Evolutionary conservation across 2,329 filamentous ascomycete genomes (phyloP).

Genomic region (Rachicladosporium sp.): DNA sequence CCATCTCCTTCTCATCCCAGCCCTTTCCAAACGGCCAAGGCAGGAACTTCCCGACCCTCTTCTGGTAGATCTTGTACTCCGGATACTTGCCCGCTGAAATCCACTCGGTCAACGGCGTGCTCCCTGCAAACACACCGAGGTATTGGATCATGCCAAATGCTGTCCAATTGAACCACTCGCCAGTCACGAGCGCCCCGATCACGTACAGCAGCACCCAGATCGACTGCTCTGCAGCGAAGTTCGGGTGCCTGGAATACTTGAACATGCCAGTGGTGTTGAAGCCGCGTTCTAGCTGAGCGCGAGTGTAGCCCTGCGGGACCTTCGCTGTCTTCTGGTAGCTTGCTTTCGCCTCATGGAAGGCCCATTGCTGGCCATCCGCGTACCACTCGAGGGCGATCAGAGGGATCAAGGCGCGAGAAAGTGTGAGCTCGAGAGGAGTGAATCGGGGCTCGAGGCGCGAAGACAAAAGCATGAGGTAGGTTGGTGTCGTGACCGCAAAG

Average conservation of each 20-base stretch:
- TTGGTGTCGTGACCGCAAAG: slow-evolving; percentile 64
- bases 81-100: slow-evolving; percentile 75
- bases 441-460: slow-evolving; percentile 47
- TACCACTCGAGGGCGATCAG: slow-evolving; percentile 59
- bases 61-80: slow-evolving; percentile 77
- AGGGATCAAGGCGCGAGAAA: slow-evolving; percentile 43
- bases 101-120: slow-evolving; percentile 74
- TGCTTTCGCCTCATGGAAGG: slow-evolving; percentile 70
- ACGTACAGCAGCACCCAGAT: slow-evolving; percentile 83
- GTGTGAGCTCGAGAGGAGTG: slow-evolving; percentile 43
- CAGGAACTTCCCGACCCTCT: slow-evolving; percentile 69
- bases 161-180: slow-evolving; percentile 66
- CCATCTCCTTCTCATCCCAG: slow-evolving; percentile 21
- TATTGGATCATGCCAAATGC: slow-evolving; percentile 57
- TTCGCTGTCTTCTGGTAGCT: slow-evolving; percentile 62
- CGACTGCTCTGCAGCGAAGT: slow-evolving; percentile 83
- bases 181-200: slow-evolving; percentile 69
- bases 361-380: slow-evolving; percentile 89
- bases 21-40: slow-evolving; percentile 38
- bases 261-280: slow-evolving; percentile 78
- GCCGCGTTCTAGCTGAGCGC: slow-evolving; percentile 74
- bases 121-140: slow-evolving; percentile 74
- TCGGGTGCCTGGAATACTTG: slow-evolving; percentile 82
- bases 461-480: slow-evolving; percentile 66
- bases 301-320: slow-evolving; percentile 45